Conservation (phyloP, 768 basidiomycete species). For the Rhizopogon sp. region DNA sequence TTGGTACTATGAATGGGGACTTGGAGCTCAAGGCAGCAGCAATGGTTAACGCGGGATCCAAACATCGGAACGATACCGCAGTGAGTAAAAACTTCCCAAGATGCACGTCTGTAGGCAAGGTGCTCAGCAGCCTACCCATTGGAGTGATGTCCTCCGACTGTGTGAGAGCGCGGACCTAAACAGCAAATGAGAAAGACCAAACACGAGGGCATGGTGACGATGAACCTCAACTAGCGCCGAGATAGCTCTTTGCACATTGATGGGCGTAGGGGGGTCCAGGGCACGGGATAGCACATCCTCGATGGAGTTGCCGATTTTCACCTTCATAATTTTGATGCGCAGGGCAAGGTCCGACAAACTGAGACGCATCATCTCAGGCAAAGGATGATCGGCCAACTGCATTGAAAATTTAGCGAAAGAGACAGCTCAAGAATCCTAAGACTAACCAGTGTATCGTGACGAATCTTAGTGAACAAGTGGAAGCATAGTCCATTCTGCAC, state of each 20-base stretch:
- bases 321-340: constrained; percentile 90
- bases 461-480: constrained; percentile 87
- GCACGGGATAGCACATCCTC: constrained; percentile 87
- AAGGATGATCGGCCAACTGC: constrained; percentile 84
- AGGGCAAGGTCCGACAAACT: constrained; percentile 89
- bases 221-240: constrained; percentile 83
- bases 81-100: constrained; percentile 89
- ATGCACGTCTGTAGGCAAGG: constrained; percentile 93
- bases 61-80: constrained; percentile 79
- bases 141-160: constrained; percentile 87
- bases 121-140: constrained; percentile 85
- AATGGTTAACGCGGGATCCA: constrained; percentile 96
- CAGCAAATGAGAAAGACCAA: constrained; percentile 2
- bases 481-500: constrained; percentile 88
- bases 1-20: constrained; percentile 86
- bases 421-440: not conserved
- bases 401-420: constrained; percentile 1
- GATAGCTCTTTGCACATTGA: constrained; percentile 89
- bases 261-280: constrained; percentile 79
- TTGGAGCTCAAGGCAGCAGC: constrained; percentile 91
- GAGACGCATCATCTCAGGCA: constrained; percentile 93
- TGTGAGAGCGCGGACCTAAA: constrained; percentile 81
- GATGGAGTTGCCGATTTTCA: constrained; percentile 79
- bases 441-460: constrained; percentile 74
- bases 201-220: not conserved